phyloP scores from a whole-genome alignment of 495 filamentous ascomycete genomes.

The Penicillium verhagenii region DNA sequence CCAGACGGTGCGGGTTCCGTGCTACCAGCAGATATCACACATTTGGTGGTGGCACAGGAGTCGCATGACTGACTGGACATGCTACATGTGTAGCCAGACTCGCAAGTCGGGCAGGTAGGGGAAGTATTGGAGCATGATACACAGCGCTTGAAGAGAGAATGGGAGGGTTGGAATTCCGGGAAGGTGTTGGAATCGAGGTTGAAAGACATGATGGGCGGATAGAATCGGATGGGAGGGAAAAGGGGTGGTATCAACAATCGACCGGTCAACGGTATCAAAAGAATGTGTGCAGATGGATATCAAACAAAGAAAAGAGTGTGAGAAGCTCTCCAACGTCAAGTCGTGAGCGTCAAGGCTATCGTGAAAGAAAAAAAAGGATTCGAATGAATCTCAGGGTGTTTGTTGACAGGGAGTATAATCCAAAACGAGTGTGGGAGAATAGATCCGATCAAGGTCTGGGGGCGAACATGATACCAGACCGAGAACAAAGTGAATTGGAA shows the following conservation, averaged over 20 bases:
- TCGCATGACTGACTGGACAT: conserved; percentile 56
- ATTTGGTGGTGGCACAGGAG: conserved; percentile 58
- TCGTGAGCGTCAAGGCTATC: conserved; percentile 40
- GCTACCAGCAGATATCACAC: conserved; percentile 39
- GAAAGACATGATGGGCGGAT: conserved; percentile 28
- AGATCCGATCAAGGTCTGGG: conserved; percentile 13
- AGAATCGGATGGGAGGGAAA: conserved; percentile 5
- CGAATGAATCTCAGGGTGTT: neutral
- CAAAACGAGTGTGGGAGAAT: conserved; percentile 22
- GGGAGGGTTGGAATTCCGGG: conserved; percentile 24
- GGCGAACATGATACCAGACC: conserved; percentile 29
- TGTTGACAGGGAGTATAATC: neutral
- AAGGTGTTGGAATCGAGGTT: neutral
- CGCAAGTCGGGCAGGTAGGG: conserved; percentile 53
- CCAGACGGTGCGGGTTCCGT: conserved; percentile 26
- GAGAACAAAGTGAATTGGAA: neutral
- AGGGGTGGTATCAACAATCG: conserved; percentile 18
- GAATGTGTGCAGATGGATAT: conserved; percentile 13
- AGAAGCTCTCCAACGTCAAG: conserved; percentile 42
- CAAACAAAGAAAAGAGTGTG: conserved; percentile 26
- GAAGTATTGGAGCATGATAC: conserved; percentile 37
- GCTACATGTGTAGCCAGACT: conserved; percentile 51
- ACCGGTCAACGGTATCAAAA: conserved; percentile 29
- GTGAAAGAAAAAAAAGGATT: conserved; percentile 20
- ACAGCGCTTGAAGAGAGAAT: conserved; percentile 50